Conservation (phyloP, 2,329 filamentous ascomycete genomes). For the Colletotrichum sp. region DNA sequence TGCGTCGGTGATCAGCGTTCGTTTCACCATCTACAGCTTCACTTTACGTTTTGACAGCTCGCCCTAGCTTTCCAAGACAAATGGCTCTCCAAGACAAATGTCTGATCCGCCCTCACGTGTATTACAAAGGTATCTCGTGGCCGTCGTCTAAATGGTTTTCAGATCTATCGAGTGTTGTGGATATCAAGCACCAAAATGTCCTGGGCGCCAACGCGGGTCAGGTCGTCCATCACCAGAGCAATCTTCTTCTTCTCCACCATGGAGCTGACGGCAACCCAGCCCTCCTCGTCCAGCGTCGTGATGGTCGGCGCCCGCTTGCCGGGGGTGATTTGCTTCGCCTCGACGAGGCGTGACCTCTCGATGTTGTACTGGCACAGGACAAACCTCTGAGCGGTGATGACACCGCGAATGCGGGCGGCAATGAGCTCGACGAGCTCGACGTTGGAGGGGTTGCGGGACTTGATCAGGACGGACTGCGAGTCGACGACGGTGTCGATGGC, state of each 20-base stretch:
- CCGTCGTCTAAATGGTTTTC: not conserved
- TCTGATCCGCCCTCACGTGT: not conserved
- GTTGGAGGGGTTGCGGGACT: constrained; percentile 84
- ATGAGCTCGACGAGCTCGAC: constrained; percentile 83
- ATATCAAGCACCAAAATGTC: constrained; percentile 89
- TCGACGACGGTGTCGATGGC: constrained; percentile 93
- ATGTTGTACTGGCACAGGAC: constrained; percentile 98
- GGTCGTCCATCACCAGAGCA: constrained; percentile 84
- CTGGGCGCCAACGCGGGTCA: constrained; percentile 76
- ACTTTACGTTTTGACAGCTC: not conserved
- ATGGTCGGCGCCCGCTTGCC: constrained; percentile 93
- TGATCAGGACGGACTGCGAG: constrained; percentile 88
- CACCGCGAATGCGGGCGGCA: constrained; percentile 84
- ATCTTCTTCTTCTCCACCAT: constrained; percentile 93
- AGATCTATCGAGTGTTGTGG: constrained; percentile 70
- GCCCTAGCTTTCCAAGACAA: not conserved
- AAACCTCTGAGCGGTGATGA: constrained; percentile 93
- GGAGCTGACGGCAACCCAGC: constrained; percentile 91
- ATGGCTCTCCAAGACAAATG: not conserved
- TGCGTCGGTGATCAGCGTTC: not conserved
- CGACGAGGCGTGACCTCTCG: constrained; percentile 68
- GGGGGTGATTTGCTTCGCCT: constrained; percentile 81
- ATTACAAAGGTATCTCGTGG: constrained; percentile 7
- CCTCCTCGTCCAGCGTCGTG: constrained; percentile 84
- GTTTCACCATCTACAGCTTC: not conserved